Evolutionary conservation across 2,329 filamentous ascomycete species (phyloP).

Genomic region (Phialocephala sp.): DNA sequence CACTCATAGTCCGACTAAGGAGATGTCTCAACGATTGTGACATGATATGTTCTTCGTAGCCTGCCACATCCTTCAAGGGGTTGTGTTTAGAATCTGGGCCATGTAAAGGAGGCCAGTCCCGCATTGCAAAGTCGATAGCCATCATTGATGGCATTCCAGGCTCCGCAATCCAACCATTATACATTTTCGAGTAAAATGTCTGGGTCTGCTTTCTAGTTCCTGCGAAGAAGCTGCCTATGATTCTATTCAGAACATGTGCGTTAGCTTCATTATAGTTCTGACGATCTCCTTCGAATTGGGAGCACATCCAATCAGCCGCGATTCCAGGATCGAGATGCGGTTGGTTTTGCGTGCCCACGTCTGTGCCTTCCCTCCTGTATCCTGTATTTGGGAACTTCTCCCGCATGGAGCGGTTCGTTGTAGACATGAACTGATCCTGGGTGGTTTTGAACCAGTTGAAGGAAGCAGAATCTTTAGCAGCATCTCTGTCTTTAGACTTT

Average conservation of each 20-base stretch:
- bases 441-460: background rate
- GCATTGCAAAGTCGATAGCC: background rate
- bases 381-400: background rate
- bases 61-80: background rate
- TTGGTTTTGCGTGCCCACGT: background rate
- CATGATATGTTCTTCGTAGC: background rate
- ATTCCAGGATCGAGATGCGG: background rate
- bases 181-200: background rate
- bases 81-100: background rate
- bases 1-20: background rate
- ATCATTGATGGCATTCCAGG: background rate
- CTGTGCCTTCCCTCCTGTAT: background rate
- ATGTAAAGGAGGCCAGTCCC: background rate
- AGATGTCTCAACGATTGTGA: background rate
- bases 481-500: background rate
- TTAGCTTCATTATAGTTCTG: background rate
- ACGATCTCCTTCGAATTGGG: background rate
- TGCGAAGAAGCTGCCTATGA: background rate
- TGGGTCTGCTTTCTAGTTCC: background rate
- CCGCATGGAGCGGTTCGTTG: background rate
- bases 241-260: background rate
- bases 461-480: background rate
- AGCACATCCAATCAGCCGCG: background rate
- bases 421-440: background rate
- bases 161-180: background rate